Base-by-base conservation (phyloP, 805 yeast species). In the Starmerella bombi region DNA sequence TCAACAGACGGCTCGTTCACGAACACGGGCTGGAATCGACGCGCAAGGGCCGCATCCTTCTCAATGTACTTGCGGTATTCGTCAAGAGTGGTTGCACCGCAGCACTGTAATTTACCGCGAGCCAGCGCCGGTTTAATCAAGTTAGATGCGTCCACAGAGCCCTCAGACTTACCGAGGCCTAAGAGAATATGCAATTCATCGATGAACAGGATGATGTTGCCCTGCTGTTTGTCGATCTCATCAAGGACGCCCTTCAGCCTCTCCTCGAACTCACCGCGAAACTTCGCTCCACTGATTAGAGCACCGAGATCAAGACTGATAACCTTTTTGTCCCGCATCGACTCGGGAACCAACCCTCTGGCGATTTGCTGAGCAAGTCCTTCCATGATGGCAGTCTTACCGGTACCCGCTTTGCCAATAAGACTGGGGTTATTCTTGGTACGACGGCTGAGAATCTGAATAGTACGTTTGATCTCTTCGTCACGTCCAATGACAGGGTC, bases 141-240 rank as follows among this genome's bases (percentile, higher is more conserved):
- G 56, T 88, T 91, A 1, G 94, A 80, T 1, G 97, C 97, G 61
- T 91, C 97, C 59, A 91, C 86, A 3, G 94, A 74, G 3, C 97
- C 98, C 55, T 88, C 98, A 45, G 81, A 75, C 64, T 86, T 91
- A 59, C 98, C 98, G 58, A 88, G 94, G 53, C 98, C 98, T 95
- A 91, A 88, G 50, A 91, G 74, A 94, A 91, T 91, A 64, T 91
- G 98, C 59, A 91, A 86, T 65, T 91, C 98, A 65, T 91, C 98
- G 54, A 91, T 83, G 65, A 91, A 91, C 45, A 91, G 70, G 50
- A 91, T 78, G 50, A 91, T 83, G 72, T 84, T 72, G 37, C 75
- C 80, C 53, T 78, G 75, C 2, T 94, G 78, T 53, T 84, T 80
- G 59, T 84, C 94, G 53, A 91, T 80, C 55, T 88, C 98, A 58